Evolutionary conservation across 208 protist species (phyloP).

Genomic region (Lotmaria passim): DNA sequence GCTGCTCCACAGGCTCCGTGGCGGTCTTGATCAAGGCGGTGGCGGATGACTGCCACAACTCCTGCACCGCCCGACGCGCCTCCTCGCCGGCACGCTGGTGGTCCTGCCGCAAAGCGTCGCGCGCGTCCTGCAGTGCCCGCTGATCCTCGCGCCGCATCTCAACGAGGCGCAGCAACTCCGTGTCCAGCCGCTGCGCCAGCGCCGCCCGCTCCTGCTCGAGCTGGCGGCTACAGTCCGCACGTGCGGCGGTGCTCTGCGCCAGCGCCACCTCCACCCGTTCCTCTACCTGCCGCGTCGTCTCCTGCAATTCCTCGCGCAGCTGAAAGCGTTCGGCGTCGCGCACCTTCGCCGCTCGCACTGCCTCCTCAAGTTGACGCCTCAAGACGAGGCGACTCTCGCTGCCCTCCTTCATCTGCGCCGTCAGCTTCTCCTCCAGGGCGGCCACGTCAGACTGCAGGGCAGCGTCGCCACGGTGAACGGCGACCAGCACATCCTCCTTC

Average conservation of each 20-base stretch:
- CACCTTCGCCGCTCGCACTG: constrained; percentile 41
- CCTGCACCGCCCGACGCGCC: constrained; percentile 55
- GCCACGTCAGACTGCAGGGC: constrained; percentile 55
- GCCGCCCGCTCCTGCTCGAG: constrained; percentile 65
- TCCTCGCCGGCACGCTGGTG: constrained; percentile 20
- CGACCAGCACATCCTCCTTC: constrained; percentile 80
- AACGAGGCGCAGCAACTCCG: constrained; percentile 66
- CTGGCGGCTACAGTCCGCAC: constrained; percentile 59
- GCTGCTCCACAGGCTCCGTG: constrained; percentile 47
- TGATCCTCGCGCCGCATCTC: constrained; percentile 77
- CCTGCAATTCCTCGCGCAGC: constrained; percentile 70
- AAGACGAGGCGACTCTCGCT: constrained; percentile 42
- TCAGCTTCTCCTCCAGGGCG: constrained; percentile 48
- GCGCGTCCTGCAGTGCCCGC: constrained; percentile 46
- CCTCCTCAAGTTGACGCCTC: constrained; percentile 61
- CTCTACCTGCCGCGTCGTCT: constrained; percentile 42
- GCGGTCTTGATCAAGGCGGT: constrained; percentile 46
- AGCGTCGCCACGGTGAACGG: constrained; percentile 57
- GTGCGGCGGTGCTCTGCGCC: constrained; percentile 49
- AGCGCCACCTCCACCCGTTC: constrained; percentile 50
- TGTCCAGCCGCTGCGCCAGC: constrained; percentile 68
- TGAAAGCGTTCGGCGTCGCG: constrained; percentile 60
- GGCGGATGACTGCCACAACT: constrained; percentile 53
- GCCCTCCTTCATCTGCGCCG: constrained; percentile 40
- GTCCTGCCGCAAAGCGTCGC: constrained; percentile 47